Percentiles rank a stretch among this genome's conserved stretches.
Conservation (phyloP, 1,284 basidiomycete species). For the Somion occarium region DNA sequence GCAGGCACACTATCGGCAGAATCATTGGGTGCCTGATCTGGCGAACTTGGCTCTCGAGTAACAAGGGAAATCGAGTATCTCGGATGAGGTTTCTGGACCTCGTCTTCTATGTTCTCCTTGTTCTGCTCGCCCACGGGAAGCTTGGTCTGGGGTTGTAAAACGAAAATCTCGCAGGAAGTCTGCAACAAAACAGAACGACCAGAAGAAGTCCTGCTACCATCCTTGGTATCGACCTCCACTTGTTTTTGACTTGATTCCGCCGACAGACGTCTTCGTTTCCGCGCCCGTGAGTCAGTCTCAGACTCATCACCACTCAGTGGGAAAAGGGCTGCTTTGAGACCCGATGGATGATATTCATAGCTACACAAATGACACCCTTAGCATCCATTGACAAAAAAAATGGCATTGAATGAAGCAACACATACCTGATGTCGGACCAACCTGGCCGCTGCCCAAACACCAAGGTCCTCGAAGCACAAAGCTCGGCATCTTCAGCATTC, state of each 20-base stretch:
- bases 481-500: slow-evolving; percentile 16
- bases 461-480: slow-evolving; percentile 30
- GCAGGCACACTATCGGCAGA: no score
- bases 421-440: slow-evolving; percentile 20
- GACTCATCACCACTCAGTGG: slow-evolving; percentile 14
- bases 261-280: slow-evolving; percentile 13
- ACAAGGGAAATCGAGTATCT: slow-evolving; percentile 21
- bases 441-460: slow-evolving; percentile 22
- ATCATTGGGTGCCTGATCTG: neutral
- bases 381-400: neutral
- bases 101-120: slow-evolving; percentile 21
- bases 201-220: slow-evolving; percentile 11
- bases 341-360: slow-evolving; percentile 53
- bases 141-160: slow-evolving; percentile 23
- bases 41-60: neutral
- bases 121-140: slow-evolving; percentile 12
- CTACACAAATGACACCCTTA: slow-evolving; percentile 27
- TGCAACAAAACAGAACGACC: slow-evolving; percentile 27
- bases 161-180: slow-evolving; percentile 28
- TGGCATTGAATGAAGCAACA: neutral
- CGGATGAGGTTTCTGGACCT: slow-evolving; percentile 4
- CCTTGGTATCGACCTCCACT: no score
- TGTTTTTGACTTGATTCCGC: slow-evolving; percentile 9
- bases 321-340: slow-evolving; percentile 44
- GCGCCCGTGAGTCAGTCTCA: neutral